Percentiles rank a stretch among this genome's conserved stretches.
phyloP scores from a whole-genome alignment of 306 rosid species.

The Boehmeria nivea region DNA sequence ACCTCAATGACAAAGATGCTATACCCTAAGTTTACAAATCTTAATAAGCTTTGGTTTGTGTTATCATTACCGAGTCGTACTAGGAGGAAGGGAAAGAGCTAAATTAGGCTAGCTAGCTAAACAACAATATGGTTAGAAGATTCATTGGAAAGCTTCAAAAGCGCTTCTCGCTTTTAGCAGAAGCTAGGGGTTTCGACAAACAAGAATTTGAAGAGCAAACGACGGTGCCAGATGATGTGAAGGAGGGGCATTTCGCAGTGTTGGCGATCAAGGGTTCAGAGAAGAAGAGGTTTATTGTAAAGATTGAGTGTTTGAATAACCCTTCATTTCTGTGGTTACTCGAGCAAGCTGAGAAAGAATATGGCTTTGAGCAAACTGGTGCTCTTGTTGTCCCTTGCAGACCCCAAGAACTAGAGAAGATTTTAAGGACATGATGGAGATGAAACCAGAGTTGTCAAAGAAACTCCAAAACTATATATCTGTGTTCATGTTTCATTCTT shows the following conservation, averaged over 20 bases:
- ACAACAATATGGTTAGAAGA: background rate
- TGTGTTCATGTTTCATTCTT: too few relatives aligned
- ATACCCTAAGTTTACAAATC: too few relatives aligned
- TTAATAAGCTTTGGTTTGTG: too few relatives aligned
- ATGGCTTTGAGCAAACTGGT: constrained; percentile 51
- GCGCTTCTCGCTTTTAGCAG: background rate
- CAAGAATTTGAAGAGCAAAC: background rate
- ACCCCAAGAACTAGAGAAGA: constrained; percentile 50
- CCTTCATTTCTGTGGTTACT: constrained; percentile 51
- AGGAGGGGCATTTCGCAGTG: constrained; percentile 54
- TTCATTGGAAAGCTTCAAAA: constrained; percentile 2
- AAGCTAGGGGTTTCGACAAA: background rate
- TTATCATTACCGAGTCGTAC: too few relatives aligned
- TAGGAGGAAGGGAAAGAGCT: too few relatives aligned
- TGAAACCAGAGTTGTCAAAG: too few relatives aligned
- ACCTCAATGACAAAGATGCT: too few relatives aligned
- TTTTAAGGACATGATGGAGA: constrained; percentile 24
- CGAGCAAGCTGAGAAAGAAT: constrained; percentile 53
- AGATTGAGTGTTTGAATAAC: constrained; percentile 39
- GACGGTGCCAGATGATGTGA: constrained; percentile 27
- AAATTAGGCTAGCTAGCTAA: too few relatives aligned
- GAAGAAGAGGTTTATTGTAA: constrained; percentile 44
- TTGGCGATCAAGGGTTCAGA: constrained; percentile 50
- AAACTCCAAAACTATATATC: too few relatives aligned
- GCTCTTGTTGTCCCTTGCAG: constrained; percentile 56